A percentile compares a stretch with the other conserved stretches of the same genome.
Evolutionary conservation across 1,139 yeast genomes (phyloP).

Genomic region (Candida tropicalis): DNA sequence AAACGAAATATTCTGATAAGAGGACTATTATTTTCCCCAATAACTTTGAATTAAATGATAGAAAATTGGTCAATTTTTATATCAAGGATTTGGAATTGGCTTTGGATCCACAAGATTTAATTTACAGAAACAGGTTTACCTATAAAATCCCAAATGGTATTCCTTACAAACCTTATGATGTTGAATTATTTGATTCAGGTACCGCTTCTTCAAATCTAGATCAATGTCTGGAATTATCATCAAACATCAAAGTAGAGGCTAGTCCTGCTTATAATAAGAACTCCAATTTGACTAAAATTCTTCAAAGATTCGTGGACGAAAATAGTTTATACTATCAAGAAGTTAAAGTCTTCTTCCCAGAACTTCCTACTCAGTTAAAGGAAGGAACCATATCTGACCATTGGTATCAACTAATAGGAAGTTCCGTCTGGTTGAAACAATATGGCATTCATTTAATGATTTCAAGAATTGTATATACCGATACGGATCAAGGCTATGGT

Average conservation of each 20-base stretch:
- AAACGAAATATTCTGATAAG: not conserved
- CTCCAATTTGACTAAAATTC: constrained; percentile 16
- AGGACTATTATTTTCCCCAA: constrained; percentile 4
- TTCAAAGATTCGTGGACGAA: constrained; percentile 15
- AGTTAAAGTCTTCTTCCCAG: constrained; percentile 28
- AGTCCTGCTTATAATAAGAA: constrained; percentile 6
- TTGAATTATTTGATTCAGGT: constrained; percentile 5
- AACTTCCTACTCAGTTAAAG: constrained; percentile 28
- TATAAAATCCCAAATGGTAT: constrained; percentile 1
- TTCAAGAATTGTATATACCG: constrained; percentile 37
- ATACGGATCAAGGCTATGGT: constrained; percentile 28
- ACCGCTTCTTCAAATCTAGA: not conserved
- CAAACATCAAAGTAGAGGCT: not conserved
- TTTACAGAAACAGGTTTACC: constrained; percentile 1
- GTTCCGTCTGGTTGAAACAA: constrained; percentile 43
- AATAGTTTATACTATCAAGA: constrained; percentile 26
- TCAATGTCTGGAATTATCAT: constrained; percentile 2
- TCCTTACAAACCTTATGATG: not conserved
- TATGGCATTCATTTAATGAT: constrained; percentile 43
- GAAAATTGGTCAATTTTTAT: not conserved
- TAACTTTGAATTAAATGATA: constrained; percentile 1
- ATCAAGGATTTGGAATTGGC: not conserved
- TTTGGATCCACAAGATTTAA: constrained; percentile 7
- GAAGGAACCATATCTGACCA: constrained; percentile 30
- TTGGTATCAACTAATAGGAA: constrained; percentile 43